phyloP scores from a whole-genome alignment of 1,284 basidiomycete genomes.

The Malassezia furfur region DNA sequence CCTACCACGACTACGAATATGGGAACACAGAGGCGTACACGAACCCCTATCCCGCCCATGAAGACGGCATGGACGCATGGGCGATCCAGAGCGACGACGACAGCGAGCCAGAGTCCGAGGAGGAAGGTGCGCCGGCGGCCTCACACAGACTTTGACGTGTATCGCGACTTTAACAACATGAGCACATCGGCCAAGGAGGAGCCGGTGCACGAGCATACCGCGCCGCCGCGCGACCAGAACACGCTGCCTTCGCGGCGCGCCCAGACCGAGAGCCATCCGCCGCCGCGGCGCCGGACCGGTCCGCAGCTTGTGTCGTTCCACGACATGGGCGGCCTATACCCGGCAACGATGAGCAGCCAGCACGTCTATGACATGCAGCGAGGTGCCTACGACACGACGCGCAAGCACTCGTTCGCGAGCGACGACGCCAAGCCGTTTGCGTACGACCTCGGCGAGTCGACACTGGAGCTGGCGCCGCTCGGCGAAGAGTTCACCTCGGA shows the following conservation, averaged over 20 bases:
- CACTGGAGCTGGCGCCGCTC: constrained; percentile 7
- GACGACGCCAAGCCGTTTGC: constrained; percentile 3
- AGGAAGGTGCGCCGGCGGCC: neutral
- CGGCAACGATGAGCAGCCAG: neutral
- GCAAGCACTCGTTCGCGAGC: neutral
- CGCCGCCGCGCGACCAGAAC: neutral
- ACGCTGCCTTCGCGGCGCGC: neutral
- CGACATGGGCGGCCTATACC: neutral
- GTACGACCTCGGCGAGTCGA: constrained; percentile 2
- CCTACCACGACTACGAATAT: neutral
- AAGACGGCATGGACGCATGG: constrained; percentile 3
- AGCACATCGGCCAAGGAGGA: neutral
- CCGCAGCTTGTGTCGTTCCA: constrained; percentile 7
- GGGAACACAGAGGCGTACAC: neutral
- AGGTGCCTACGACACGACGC: neutral
- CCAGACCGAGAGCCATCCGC: neutral
- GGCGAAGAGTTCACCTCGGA: constrained; percentile 9
- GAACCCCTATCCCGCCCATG: neutral
- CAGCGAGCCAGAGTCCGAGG: neutral
- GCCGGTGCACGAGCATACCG: neutral
- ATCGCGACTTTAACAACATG: constrained; percentile 16
- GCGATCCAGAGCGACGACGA: constrained; percentile 6
- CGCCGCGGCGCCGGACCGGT: neutral
- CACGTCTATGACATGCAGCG: neutral
- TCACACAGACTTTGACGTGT: constrained; percentile 15